phyloP scores from a whole-genome alignment of 2,329 filamentous ascomycete genomes.

The Xylariales sp. region DNA sequence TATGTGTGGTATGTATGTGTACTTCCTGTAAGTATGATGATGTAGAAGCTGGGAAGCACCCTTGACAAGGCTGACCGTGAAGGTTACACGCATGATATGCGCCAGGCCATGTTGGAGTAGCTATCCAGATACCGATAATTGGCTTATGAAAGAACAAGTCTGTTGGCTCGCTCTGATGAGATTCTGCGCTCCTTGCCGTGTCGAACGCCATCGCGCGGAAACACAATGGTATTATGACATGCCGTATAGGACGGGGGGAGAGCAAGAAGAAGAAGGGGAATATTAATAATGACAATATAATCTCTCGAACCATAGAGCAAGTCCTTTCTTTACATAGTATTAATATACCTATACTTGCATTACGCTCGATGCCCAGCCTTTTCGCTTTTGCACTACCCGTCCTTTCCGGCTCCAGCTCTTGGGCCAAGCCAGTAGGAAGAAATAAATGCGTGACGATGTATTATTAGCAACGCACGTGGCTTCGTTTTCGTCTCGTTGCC shows the following conservation, averaged over 20 bases:
- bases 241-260: too few species aligned
- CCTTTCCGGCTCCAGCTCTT: neutral
- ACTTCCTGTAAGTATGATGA: constrained; percentile 17
- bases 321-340: neutral
- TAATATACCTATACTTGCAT: too few species aligned
- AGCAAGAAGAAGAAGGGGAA: too few species aligned
- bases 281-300: neutral
- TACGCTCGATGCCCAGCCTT: neutral
- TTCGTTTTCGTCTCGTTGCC: constrained; percentile 10
- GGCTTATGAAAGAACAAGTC: constrained; percentile 6
- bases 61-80: constrained; percentile 21
- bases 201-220: neutral
- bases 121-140: constrained; percentile 12
- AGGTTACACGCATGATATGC: constrained; percentile 36
- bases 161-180: neutral
- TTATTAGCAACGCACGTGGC: constrained; percentile 31
- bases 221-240: neutral
- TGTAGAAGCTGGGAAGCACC: constrained; percentile 17
- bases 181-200: too few species aligned
- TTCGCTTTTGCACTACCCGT: neutral
- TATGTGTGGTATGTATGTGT: constrained; percentile 24
- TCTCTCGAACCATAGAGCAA: too few species aligned
- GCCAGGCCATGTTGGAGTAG: constrained; percentile 20
- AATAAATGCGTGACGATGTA: constrained; percentile 4
- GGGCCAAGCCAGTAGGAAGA: neutral